phyloP scores from a whole-genome alignment of 2,329 filamentous ascomycete genomes.

The Aspergillus floridensis region DNA sequence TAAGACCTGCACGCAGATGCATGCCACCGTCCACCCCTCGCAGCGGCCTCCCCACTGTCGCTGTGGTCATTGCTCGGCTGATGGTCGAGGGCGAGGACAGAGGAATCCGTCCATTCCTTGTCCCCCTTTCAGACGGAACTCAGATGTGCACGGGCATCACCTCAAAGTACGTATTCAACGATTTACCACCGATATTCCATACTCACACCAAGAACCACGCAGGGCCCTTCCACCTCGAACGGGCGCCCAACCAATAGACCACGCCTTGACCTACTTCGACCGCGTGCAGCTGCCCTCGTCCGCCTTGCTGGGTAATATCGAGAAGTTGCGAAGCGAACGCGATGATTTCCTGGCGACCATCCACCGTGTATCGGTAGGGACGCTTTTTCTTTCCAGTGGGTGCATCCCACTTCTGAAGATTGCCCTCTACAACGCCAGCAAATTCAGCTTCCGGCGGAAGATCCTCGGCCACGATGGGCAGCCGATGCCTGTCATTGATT shows the following conservation, averaged over 20 bases:
- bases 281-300: constrained; percentile 19
- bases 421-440: constrained; percentile 18
- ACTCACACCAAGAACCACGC: too few species aligned
- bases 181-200: too few species aligned
- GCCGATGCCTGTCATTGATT: constrained; percentile 18
- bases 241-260: constrained; percentile 18
- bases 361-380: constrained; percentile 19
- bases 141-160: constrained; percentile 20
- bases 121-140: constrained; percentile 19
- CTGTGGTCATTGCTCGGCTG: constrained; percentile 22
- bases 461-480: background rate
- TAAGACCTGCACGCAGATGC: constrained; percentile 10
- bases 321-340: constrained; percentile 11
- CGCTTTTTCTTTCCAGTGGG: constrained; percentile 12
- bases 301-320: constrained; percentile 19
- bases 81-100: constrained; percentile 18
- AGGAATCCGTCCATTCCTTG: constrained; percentile 22
- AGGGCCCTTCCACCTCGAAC: constrained; percentile 10
- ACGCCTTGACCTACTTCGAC: constrained; percentile 21
- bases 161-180: constrained; percentile 9
- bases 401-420: constrained; percentile 21
- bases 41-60: constrained; percentile 15
- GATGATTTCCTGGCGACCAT: constrained; percentile 16
- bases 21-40: constrained; percentile 23
- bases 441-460: constrained; percentile 11